Evolutionary conservation across 345 rosid species (phyloP).

Genomic region (Linum trigynum): DNA sequence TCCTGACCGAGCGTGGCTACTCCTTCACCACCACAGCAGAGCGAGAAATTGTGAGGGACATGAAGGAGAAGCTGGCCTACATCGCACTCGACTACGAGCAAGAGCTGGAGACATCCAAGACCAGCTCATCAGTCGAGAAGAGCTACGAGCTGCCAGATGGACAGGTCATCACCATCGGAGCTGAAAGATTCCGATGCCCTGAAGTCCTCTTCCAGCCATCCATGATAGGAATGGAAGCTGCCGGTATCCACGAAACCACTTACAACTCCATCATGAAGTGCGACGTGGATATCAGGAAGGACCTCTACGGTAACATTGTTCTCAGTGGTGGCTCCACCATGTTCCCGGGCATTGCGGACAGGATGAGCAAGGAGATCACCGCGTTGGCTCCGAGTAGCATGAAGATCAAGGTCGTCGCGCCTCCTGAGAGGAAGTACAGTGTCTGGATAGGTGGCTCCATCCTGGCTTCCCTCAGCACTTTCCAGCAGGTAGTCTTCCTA

Average conservation of each 20-base stretch:
- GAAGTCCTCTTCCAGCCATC: constrained; percentile 5
- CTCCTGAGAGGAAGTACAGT: constrained; percentile 7
- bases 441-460: constrained; percentile 7
- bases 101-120: constrained; percentile 4
- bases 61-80: constrained; percentile 7
- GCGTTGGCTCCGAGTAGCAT: constrained; percentile 4
- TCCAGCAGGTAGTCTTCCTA: constrained; percentile 3
- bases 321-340: constrained; percentile 8
- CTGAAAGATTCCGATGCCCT: constrained; percentile 2
- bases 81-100: constrained; percentile 4
- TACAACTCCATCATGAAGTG: constrained; percentile 8
- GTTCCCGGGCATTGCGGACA: constrained; percentile 4
- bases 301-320: constrained; percentile 4
- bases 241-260: constrained; percentile 3
- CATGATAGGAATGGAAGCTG: constrained; percentile 6
- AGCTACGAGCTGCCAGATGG: constrained; percentile 7
- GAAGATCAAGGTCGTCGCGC: constrained; percentile 6
- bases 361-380: constrained; percentile 6
- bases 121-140: constrained; percentile 4
- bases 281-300: constrained; percentile 5
- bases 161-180: constrained; percentile 5
- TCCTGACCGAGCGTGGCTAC: constrained; percentile 6
- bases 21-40: constrained; percentile 2
- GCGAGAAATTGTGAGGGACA: constrained; percentile 5
- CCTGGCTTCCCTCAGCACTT: constrained; percentile 6